Conservation (phyloP, 2,329 filamentous ascomycete species). For the Exophiala sp. region DNA sequence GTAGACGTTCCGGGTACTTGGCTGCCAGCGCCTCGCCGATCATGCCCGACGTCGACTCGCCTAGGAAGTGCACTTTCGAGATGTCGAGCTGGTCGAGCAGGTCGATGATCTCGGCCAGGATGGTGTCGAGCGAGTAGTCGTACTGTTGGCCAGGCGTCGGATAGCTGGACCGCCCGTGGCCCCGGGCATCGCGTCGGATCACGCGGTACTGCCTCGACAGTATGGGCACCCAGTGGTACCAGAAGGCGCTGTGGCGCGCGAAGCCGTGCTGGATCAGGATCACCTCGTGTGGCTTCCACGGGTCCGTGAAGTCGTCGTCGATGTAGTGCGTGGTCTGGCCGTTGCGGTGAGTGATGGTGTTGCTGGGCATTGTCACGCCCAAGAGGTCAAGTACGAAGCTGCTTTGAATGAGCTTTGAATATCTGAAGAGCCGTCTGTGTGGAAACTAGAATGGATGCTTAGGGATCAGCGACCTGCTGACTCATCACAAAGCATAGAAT, state of each 20-base stretch:
- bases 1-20: constrained; percentile 9
- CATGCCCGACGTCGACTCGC: constrained; percentile 16
- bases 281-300: constrained; percentile 8
- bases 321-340: constrained; percentile 14
- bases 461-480: too few species aligned
- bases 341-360: too few species aligned
- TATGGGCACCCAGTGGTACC: constrained; percentile 16
- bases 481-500: too few species aligned
- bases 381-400: too few species aligned
- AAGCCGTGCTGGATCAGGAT: constrained; percentile 17
- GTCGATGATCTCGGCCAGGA: constrained; percentile 15
- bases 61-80: constrained; percentile 16
- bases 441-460: too few species aligned
- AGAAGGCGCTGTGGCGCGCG: constrained; percentile 15
- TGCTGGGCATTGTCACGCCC: too few species aligned
- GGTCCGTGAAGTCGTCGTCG: constrained; percentile 12
- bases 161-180: constrained; percentile 14
- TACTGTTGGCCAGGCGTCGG: constrained; percentile 2
- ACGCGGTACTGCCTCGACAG: constrained; percentile 11
- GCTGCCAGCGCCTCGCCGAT: constrained; percentile 15
- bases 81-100: constrained; percentile 13
- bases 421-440: too few species aligned
- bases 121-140: constrained; percentile 4
- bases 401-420: too few species aligned
- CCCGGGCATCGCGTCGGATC: constrained; percentile 16